Conservation (phyloP, 805 yeast species). For the Candida ascalaphidarum region DNA sequence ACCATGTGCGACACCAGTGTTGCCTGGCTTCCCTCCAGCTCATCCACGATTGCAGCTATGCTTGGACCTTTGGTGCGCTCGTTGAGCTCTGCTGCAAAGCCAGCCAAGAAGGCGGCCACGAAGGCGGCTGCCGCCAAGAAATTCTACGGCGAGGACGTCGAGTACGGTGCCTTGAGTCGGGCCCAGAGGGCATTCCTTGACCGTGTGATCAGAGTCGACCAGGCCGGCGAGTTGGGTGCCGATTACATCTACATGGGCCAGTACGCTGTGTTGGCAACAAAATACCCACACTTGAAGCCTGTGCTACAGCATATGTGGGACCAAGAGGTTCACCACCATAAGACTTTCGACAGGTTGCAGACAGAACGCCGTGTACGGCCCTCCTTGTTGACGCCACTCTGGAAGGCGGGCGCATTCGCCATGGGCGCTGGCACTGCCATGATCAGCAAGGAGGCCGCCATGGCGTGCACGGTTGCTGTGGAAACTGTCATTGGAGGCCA, state of each 20-base stretch:
- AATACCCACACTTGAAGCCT: slow-evolving; percentile 69
- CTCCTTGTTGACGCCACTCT: slow-evolving; percentile 80
- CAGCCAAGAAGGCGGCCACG: too few relatives aligned
- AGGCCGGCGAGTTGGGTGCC: slow-evolving; percentile 97
- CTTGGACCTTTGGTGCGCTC: too few relatives aligned
- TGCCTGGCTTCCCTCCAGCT: too few relatives aligned
- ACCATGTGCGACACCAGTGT: too few relatives aligned
- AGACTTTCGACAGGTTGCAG: slow-evolving; percentile 76
- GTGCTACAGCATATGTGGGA: slow-evolving; percentile 95
- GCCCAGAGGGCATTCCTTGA: slow-evolving; percentile 69
- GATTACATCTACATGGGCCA: slow-evolving; percentile 91
- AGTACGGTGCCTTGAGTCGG: slow-evolving; percentile 28
- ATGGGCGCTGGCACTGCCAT: slow-evolving; percentile 84
- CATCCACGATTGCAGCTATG: too few relatives aligned
- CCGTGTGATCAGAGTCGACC: slow-evolving; percentile 82
- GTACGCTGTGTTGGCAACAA: slow-evolving; percentile 60
- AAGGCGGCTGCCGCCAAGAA: too few relatives aligned
- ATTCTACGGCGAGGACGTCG: slow-evolving; percentile 6
- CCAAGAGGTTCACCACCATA: slow-evolving; percentile 87
- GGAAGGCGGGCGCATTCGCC: slow-evolving; percentile 86
- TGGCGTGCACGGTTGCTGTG: slow-evolving; percentile 99
- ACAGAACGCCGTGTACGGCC: slow-evolving; percentile 78
- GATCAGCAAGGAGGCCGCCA: slow-evolving; percentile 90
- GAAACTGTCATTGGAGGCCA: slow-evolving; percentile 97
- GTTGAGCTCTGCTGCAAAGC: too few relatives aligned